Base-by-base conservation (phyloP, 2,329 filamentous ascomycete genomes). In the Didymella arachidicola region DNA sequence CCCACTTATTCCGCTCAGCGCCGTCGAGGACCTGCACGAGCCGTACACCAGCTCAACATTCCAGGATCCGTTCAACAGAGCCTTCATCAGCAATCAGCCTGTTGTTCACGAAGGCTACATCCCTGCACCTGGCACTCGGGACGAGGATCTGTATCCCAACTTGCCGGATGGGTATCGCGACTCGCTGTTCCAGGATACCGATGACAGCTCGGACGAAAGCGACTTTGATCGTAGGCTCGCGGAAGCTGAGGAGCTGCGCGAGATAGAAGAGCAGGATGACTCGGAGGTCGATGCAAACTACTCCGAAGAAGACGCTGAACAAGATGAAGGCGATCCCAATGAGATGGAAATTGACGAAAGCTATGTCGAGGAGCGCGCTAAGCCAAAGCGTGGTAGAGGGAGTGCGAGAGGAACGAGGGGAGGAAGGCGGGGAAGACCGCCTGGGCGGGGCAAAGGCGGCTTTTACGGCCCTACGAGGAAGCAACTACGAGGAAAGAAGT, bases 51-150 rank as follows among this genome's bases (percentile, higher is more conserved):
- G 36, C 30, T 38, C 59, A 27, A 44, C 53, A 27, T 70, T 61
- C 22, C 57, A 68, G 18, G 70, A 73, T 30, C 53, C 66, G 19
- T 67, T 73, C 42, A 69, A 63, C 34, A 59, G 64, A 49, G 63
- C 62, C 2, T 73, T 71, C 48, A 55, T 63, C 44, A 66, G 63
- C 11, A 68, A 56, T 42, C 71, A 65, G 25, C 75, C 73, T 11
- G 65, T 76, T 10, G 70, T 79, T 26, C 74, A 78, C 52, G 76
- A 79, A 60, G 77, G 77, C 6, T 78, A 75, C 48, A 77, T 79
- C 47, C 76, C 77, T 36, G 73, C 72, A 12, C 72, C 72, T 18
- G 72, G 66, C 26, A 64, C 67, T 26, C 71, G 75, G 42, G 68
- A 77, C 12, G 76, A 78, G 49, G 69, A 71, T 39, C 70, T 73